Evolutionary conservation across 2,329 filamentous ascomycete genomes (phyloP).

Genomic region (Helicocarpus griseus): DNA sequence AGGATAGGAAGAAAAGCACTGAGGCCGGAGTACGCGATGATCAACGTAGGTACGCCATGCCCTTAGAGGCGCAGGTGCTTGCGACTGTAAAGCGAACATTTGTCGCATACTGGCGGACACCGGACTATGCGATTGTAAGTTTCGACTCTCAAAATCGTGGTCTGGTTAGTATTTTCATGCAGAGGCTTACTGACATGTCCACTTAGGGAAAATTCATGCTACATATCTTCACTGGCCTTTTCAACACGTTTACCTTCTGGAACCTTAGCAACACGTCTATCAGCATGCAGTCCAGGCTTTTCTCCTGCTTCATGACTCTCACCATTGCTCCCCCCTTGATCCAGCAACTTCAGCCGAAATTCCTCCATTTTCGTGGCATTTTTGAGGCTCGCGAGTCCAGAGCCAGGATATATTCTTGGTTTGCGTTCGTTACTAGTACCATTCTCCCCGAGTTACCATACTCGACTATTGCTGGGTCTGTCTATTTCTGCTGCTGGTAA

Average conservation of each 20-base stretch:
- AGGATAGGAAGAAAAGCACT: constrained; percentile 33
- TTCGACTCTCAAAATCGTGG: too few species aligned
- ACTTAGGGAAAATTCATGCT: constrained; percentile 52
- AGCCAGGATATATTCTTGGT: constrained; percentile 73
- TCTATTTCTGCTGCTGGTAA: constrained; percentile 59
- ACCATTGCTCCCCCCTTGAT: constrained; percentile 66
- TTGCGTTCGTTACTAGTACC: constrained; percentile 56
- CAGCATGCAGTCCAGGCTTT: constrained; percentile 61
- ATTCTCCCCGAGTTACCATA: constrained; percentile 64
- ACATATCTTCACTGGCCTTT: constrained; percentile 53
- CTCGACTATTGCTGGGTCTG: constrained; percentile 51
- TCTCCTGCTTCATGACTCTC: constrained; percentile 67
- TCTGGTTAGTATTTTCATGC: too few species aligned
- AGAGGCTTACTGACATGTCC: not conserved
- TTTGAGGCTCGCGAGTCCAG: constrained; percentile 64
- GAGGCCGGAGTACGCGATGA: constrained; percentile 36
- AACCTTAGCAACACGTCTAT: constrained; percentile 47
- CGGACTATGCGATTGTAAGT: constrained; percentile 45
- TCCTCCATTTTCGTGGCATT: constrained; percentile 54
- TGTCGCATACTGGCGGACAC: constrained; percentile 55
- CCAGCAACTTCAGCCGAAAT: constrained; percentile 66
- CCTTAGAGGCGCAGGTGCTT: constrained; percentile 44
- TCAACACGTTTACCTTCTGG: constrained; percentile 64
- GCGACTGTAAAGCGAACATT: constrained; percentile 51
- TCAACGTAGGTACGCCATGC: constrained; percentile 55